These are phyloP conservation scores for Anisodus tanguticus DNA, from an alignment of 257 asterid genomes.

Conservation along the genomic window DNA sequence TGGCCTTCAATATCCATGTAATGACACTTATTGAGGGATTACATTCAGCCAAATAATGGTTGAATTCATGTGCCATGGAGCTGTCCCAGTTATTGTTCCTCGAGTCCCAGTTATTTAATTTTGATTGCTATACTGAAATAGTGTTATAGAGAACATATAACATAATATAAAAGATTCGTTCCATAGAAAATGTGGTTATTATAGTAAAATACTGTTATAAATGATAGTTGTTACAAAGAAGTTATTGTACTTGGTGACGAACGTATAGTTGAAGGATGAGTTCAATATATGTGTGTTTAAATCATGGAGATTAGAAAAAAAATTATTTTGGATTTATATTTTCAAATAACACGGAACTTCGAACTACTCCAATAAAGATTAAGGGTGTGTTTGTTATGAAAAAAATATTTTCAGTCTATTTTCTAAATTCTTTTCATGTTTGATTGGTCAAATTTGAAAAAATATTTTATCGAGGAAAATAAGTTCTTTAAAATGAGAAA, in stretches of 20 bases:
- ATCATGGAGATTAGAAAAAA: background rate
- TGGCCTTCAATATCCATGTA: too few relatives aligned
- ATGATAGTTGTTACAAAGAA: background rate
- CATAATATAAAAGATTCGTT: too few relatives aligned
- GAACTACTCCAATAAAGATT: background rate
- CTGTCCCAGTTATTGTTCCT: conserved; percentile 46
- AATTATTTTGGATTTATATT: background rate
- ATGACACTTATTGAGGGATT: too few relatives aligned
- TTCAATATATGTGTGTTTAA: background rate
- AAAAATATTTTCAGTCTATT: too few relatives aligned
- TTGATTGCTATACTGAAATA: too few relatives aligned
- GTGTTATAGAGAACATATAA: background rate
- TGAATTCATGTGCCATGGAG: conserved; percentile 36
- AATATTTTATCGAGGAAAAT: background rate
- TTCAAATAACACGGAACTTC: background rate
- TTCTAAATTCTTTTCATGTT: too few relatives aligned
- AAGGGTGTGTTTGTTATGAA: background rate
- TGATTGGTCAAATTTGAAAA: too few relatives aligned
- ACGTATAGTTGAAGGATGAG: background rate
- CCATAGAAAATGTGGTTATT: background rate
- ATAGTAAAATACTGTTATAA: too few relatives aligned
- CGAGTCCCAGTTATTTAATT: conserved; percentile 32
- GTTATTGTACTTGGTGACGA: background rate
- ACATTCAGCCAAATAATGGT: too few relatives aligned
- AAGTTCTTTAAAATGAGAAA: background rate